Evolutionary conservation across 2,329 filamentous ascomycete genomes (phyloP), one percentile per base, ranked within the genome.

Genomic region (Clarireedia monteithiana): DNA sequence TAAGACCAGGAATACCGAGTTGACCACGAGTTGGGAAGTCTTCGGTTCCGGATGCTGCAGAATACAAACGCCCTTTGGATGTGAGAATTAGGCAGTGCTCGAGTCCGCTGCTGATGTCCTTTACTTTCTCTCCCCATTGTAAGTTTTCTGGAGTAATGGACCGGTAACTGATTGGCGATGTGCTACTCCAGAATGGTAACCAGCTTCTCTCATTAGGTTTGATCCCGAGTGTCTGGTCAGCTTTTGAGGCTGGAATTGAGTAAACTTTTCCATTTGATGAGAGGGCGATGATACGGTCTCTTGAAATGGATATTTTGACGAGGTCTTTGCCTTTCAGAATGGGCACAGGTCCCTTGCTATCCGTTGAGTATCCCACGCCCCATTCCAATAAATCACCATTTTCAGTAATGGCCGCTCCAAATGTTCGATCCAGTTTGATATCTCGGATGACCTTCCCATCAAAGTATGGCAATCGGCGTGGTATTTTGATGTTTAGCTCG

Each of bases 331-430:
- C 92, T 58, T 74, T 83, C 53, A 99, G 73, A 0, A 92, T 96
- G 49, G 78, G 75, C 1, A 77, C 78, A 0, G 92, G 94, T 30
- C 77, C 74, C 9, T 76, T 80, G 30, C 82, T 75, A 4, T 82
- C 77, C 55, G 80, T 77, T 6, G 86, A 86, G 68, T 86, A 96
- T 3, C 79, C 89, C 3, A 78, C 78, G 1, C 94, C 94, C 94
- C 94, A 99, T 73, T 97, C 91, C 12, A 96, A 77, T 46, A 99
- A 71, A 68, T 97, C 88, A 4, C 94, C 94, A 60, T 86, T 84
- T 69, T 96, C 91, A 4, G 85, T 86, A 42, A 97, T 85, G 9
- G 94, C 94, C 4, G 85, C 92, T 7, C 89, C 94, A 68, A 95
- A 91, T 42, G 83, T 82, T 53, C 83, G 79, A 58, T 91, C 89